These are phyloP conservation scores for Phyllosticta paracitricarpa DNA, from an alignment of 2,329 filamentous ascomycete species.

Conservation along the genomic window DNA sequence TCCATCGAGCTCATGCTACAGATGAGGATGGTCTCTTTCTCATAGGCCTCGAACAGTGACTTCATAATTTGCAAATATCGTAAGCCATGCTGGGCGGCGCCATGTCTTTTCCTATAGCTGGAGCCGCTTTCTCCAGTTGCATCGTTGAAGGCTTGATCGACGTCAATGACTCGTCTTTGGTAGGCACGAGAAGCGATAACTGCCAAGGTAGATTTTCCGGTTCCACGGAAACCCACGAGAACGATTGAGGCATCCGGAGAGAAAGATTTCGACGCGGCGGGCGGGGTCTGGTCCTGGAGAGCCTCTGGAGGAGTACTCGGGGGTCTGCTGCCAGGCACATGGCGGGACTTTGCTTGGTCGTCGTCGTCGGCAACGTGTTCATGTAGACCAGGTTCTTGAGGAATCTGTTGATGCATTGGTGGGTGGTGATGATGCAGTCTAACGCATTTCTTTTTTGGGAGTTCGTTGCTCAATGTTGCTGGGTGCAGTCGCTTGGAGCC, in stretches of 20 bases:
- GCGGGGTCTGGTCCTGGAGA: neutral
- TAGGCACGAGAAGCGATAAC: conserved; percentile 66
- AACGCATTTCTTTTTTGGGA: neutral
- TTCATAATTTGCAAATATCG: conserved; percentile 54
- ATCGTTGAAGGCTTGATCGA: conserved; percentile 58
- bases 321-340: neutral
- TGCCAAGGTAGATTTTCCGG: conserved; percentile 66
- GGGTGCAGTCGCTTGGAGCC: neutral
- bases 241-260: conserved; percentile 58
- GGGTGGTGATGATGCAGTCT: neutral
- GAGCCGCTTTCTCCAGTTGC: conserved; percentile 51
- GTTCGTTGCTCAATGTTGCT: neutral
- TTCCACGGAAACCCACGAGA: conserved; percentile 61
- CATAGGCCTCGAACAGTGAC: conserved; percentile 48
- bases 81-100: conserved; percentile 51
- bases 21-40: conserved; percentile 56
- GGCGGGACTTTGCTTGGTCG: neutral
- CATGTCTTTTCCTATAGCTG: conserved; percentile 53
- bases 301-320: neutral
- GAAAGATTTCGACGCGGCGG: conserved; percentile 33
- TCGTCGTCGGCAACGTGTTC: neutral
- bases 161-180: conserved; percentile 57
- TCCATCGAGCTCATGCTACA: conserved; percentile 62
- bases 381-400: neutral
- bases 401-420: neutral